A percentile compares a stretch with the other conserved stretches of the same genome.
Conservation (phyloP, 1,139 yeast genomes). For the Candida glucosophila region DNA sequence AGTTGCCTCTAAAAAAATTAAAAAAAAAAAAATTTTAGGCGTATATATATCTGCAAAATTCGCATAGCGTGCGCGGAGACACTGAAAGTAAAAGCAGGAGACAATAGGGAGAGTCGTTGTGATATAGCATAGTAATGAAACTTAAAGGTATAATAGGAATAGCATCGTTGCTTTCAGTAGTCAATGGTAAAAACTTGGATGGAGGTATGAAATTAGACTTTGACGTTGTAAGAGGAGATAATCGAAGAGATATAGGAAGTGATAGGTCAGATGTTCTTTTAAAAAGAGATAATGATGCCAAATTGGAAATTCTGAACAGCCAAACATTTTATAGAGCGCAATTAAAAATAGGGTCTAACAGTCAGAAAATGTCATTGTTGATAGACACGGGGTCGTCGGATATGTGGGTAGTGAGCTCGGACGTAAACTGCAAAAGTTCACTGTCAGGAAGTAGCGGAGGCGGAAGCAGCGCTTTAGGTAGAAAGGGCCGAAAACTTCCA, state of each 20-base stretch:
- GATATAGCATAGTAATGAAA: no score
- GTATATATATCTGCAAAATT: no score
- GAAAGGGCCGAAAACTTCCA: background rate
- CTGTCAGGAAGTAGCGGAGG: no score
- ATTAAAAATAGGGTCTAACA: constrained; percentile 26
- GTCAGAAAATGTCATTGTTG: constrained; percentile 22
- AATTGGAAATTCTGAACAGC: constrained; percentile 33
- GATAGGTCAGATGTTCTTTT: constrained; percentile 10
- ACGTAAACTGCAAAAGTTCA: constrained; percentile 20
- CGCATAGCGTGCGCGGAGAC: no score
- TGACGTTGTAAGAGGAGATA: constrained; percentile 18
- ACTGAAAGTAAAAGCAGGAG: no score
- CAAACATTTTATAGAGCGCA: constrained; percentile 41
- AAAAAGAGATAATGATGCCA: constrained; percentile 30
- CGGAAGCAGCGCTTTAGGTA: no score
- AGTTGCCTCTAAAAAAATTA: no score
- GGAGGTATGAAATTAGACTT: constrained; percentile 18
- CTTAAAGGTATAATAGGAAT: no score
- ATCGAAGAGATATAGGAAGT: constrained; percentile 10
- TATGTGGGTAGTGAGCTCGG: constrained; percentile 35
- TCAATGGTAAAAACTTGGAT: no score
- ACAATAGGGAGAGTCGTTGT: no score
- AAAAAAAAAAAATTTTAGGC: no score
- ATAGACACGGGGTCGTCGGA: constrained; percentile 43
- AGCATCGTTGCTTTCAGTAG: no score